A percentile compares a stretch with the other conserved stretches of the same genome.
phyloP scores from a whole-genome alignment of 2,329 filamentous ascomycete species.

The Diplocarpon mali region DNA sequence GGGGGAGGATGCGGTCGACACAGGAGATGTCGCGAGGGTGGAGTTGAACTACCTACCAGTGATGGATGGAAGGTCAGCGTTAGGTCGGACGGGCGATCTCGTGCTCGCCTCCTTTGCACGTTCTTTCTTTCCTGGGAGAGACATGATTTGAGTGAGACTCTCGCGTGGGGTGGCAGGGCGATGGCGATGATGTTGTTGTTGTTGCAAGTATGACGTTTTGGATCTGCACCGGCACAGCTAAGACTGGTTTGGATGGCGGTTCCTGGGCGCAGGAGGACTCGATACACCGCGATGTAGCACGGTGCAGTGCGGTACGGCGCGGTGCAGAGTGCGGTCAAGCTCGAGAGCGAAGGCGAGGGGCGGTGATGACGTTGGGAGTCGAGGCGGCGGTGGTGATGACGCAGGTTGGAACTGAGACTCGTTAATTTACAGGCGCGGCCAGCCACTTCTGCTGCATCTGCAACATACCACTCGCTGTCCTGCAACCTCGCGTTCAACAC shows the following conservation, averaged over 20 bases:
- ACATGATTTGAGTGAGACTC: constrained; percentile 18
- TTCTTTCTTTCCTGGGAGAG: constrained; percentile 13
- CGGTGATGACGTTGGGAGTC: no score
- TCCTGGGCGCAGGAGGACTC: constrained; percentile 1
- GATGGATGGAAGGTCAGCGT: constrained; percentile 11
- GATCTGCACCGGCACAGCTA: constrained; percentile 3
- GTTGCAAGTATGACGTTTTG: constrained; percentile 12
- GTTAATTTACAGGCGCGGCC: no score
- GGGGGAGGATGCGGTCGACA: neutral
- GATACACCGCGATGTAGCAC: neutral
- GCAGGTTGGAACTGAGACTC: neutral
- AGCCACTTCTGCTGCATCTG: no score
- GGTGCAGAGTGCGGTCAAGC: neutral
- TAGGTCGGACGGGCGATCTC: constrained; percentile 20
- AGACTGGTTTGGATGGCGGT: neutral
- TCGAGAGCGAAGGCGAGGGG: no score
- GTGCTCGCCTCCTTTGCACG: constrained; percentile 16
- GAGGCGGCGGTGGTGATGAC: neutral
- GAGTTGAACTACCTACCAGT: constrained; percentile 13
- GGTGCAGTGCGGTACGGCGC: neutral
- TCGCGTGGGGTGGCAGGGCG: no score
- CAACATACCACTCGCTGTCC: no score
- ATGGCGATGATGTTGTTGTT: constrained; percentile 4
- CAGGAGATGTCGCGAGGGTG: no score
- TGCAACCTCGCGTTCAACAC: no score